Conservation (phyloP, 768 basidiomycete species). For the Termitomyces sp. region DNA sequence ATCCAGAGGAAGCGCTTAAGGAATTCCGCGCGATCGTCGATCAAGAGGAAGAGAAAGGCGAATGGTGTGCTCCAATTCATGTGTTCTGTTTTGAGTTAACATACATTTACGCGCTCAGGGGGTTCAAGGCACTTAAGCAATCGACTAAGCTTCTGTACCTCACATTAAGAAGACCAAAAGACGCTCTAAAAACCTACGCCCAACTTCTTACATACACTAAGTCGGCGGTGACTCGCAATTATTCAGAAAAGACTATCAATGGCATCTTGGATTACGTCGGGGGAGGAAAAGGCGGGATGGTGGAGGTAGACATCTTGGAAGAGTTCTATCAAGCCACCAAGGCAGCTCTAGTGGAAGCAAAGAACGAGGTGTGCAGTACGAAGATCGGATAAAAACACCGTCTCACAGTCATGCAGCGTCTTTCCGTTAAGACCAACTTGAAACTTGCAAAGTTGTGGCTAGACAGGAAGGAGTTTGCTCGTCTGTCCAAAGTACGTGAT, state of each 20-base stretch:
- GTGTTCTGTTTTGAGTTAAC: background rate
- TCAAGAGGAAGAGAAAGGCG: conserved; percentile 87
- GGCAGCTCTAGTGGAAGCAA: conserved; percentile 84
- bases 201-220: conserved; percentile 91
- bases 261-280: conserved; percentile 97
- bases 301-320: conserved; percentile 85
- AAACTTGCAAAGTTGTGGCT: conserved; percentile 98
- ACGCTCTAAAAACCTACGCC: conserved; percentile 83
- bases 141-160: conserved; percentile 93
- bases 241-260: conserved; percentile 98
- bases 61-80: conserved; percentile 58
- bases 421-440: conserved; percentile 93
- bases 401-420: conserved; percentile 46
- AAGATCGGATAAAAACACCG: background rate
- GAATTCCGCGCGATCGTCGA: conserved; percentile 88
- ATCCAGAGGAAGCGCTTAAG: conserved; percentile 85
- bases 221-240: conserved; percentile 90
- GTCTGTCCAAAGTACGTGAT: conserved; percentile 68
- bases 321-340: conserved; percentile 95
- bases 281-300: conserved; percentile 72
- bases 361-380: conserved; percentile 73
- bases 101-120: conserved; percentile 47
- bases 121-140: conserved; percentile 98
- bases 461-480: conserved; percentile 85
- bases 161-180: conserved; percentile 66